Evolutionary conservation across 2,329 filamentous ascomycete species (phyloP).

Genomic region (Dothistroma pini): DNA sequence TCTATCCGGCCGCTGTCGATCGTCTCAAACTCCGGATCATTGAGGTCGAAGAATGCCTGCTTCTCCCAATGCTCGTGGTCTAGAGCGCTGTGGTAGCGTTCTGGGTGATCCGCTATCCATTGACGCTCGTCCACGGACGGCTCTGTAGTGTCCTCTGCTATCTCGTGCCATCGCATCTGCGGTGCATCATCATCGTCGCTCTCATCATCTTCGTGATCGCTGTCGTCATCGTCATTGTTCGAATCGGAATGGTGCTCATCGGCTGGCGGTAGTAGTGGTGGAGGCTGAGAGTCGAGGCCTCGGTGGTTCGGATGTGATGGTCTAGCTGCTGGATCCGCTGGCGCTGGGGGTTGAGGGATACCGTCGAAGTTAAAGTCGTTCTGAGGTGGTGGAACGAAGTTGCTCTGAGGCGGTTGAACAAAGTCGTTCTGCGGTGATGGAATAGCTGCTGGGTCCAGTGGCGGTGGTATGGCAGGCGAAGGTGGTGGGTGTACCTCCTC

Average conservation of each 20-base stretch:
- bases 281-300: background rate
- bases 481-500: background rate
- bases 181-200: conserved; percentile 21
- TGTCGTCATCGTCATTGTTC: conserved; percentile 6
- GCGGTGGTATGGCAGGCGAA: background rate
- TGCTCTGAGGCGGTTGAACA: background rate
- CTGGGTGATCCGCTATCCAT: conserved; percentile 50
- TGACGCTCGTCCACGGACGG: conserved; percentile 58
- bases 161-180: conserved; percentile 34
- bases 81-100: conserved; percentile 50
- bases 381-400: background rate
- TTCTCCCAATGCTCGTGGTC: conserved; percentile 59
- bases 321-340: background rate
- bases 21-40: conserved; percentile 56
- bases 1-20: conserved; percentile 54
- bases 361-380: no score
- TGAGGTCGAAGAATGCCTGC: conserved; percentile 52
- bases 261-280: background rate
- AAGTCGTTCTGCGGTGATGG: background rate
- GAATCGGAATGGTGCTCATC: conserved; percentile 1
- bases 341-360: background rate
- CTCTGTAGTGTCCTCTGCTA: conserved; percentile 53
- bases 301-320: background rate
- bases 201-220: conserved; percentile 31
- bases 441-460: background rate